Conservation (phyloP, 306 rosid genomes). For the Dryas alaskensis region DNA sequence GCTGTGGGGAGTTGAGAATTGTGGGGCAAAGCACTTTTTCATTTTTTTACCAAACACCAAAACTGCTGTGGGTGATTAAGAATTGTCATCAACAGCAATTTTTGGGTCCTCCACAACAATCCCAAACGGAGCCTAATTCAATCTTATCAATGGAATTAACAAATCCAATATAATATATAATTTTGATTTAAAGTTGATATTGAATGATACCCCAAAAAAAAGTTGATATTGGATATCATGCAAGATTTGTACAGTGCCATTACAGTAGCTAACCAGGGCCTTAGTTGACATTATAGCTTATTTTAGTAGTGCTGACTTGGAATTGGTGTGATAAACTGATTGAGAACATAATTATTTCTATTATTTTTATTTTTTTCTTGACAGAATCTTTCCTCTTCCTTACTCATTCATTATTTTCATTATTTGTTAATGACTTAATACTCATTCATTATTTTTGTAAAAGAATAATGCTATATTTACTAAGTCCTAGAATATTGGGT, state of each 20-base stretch:
- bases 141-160: background rate
- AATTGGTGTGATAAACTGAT: constrained; percentile 4
- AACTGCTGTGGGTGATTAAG: too few species aligned
- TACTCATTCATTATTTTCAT: too few species aligned
- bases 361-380: background rate
- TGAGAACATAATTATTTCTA: background rate
- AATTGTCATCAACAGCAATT: too few species aligned
- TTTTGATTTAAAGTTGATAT: background rate
- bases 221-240: background rate
- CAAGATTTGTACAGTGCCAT: background rate
- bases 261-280: background rate
- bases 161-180: background rate
- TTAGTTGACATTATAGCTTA: constrained; percentile 4
- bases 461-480: too few species aligned
- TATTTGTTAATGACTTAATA: background rate
- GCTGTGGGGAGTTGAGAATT: too few species aligned
- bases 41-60: too few species aligned
- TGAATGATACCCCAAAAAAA: too few species aligned
- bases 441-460: background rate
- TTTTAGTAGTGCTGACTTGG: constrained; percentile 5
- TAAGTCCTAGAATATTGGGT: constrained; percentile 3
- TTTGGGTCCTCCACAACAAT: too few species aligned
- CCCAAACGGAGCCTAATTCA: too few species aligned
- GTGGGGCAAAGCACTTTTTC: too few species aligned
- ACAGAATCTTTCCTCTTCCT: constrained; percentile 24